Base-by-base conservation (phyloP, 73 alveolate species). In the Tetrahymena malaccensis region DNA sequence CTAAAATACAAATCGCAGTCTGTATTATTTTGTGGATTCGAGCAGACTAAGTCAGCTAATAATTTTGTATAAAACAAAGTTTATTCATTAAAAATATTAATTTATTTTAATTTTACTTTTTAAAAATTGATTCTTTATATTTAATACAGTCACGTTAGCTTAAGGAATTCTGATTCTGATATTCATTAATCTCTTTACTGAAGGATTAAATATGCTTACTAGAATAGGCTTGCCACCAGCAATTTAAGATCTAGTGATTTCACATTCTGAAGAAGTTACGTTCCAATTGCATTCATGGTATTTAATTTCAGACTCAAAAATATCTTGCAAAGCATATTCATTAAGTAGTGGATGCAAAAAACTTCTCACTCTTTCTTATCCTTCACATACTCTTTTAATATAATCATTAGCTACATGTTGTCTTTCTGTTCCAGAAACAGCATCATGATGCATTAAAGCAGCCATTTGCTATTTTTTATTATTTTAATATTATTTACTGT, bases 361-460 rank as follows among this genome's bases (percentile, higher is more conserved):
- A 17, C 13, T 34, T 40, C 70, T 43, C 2, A 93, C 17, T 40
- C n/a, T 43, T 1, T 11, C 2, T 10, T 40, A 93, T 21, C 85
- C 85, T 11, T 43, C 16, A 31, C 37, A 13, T 27, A 98, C 55
- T 85, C 94, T 56, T 56, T 93, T 43, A 21, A 93, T 94, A 96
- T 98, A 98, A 94, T 98, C 98, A 43, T 97, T 95, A 8, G 97
- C 97, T 22, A 98, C 99, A 89, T 93, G 97, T 94, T 96, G 85
- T 96, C 85, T 97, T 27, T 96, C 98, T 11, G 99, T 98, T 38
- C 99, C 99, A 43, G 99, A 89, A 34, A 98, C 97, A 5, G 99
- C 99, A 96, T 97, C 98, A 93, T 97, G 99, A 93, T 97, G 98
- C 96, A 97, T 97, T 37, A 95, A 34, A 55, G 97, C 94, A 10